Percentiles rank a stretch among this genome's conserved stretches.
Conservation (phyloP, 768 basidiomycete genomes). For the Serendipita sp. region DNA sequence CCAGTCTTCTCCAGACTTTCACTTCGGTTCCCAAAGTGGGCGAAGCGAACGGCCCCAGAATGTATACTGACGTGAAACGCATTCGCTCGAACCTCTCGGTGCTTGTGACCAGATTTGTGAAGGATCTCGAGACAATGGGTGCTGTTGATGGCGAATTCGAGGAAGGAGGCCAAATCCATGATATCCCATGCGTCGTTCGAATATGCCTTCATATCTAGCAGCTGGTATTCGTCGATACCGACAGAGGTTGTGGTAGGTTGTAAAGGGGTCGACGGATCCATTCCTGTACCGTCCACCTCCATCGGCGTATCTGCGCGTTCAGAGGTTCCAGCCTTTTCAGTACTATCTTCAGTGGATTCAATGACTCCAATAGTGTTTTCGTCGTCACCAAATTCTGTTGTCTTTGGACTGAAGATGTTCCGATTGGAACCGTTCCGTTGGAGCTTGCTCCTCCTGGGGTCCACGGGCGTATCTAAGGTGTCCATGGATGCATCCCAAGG, state of each 20-base stretch:
- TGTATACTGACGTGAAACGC: slow-evolving; percentile 60
- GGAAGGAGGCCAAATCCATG: slow-evolving; percentile 57
- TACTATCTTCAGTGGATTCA: not conserved
- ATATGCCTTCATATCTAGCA: slow-evolving; percentile 40
- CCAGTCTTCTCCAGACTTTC: slow-evolving; percentile 56
- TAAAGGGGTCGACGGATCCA: not conserved
- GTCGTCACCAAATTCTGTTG: not conserved
- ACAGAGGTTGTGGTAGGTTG: not conserved
- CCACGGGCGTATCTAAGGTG: not conserved
- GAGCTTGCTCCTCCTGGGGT: not conserved
- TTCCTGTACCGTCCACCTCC: not conserved
- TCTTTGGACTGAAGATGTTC: not conserved
- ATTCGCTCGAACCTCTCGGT: slow-evolving; percentile 65
- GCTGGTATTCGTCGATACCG: not conserved
- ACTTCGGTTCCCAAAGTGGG: slow-evolving; percentile 62
- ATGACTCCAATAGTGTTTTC: not conserved
- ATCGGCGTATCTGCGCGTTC: not conserved
- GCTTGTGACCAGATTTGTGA: slow-evolving; percentile 49
- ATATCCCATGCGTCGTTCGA: slow-evolving; percentile 27
- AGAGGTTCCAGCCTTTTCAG: not conserved
- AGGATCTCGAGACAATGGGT: slow-evolving; percentile 54
- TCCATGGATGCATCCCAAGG: slow-evolving; percentile 24
- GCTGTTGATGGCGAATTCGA: slow-evolving; percentile 64
- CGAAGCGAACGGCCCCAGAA: slow-evolving; percentile 51
- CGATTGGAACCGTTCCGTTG: not conserved